Evolutionary conservation across 768 basidiomycete species (phyloP).

Genomic region (Boletus patriciae): DNA sequence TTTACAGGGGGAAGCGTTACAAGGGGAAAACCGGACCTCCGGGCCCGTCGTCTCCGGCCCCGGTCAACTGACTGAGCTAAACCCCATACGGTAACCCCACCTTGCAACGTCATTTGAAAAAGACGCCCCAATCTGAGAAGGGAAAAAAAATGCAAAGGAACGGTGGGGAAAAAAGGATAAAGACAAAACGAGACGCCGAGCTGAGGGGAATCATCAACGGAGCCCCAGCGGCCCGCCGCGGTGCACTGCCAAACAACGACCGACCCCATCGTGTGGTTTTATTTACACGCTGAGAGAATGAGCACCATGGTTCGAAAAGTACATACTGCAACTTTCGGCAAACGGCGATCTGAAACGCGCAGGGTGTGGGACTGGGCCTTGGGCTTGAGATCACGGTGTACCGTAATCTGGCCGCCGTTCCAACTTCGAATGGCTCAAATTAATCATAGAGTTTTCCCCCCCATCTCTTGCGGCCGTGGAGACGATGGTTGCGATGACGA

Average conservation of each 20-base stretch:
- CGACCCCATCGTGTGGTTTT: neutral
- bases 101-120: neutral
- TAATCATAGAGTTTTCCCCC: neutral
- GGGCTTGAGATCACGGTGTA: neutral
- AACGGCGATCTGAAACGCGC: conserved; percentile 14
- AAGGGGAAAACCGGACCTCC: neutral
- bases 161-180: neutral
- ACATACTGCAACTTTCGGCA: neutral
- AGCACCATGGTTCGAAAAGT: no score
- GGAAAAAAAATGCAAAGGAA: neutral
- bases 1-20: no score
- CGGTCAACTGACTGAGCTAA: neutral
- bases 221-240: neutral
- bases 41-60: neutral
- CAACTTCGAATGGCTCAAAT: neutral
- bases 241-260: neutral
- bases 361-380: neutral
- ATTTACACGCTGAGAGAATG: neutral
- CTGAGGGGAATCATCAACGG: neutral
- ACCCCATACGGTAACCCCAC: neutral
- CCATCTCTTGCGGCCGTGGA: conserved; percentile 6
- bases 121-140: neutral
- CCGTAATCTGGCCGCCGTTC: neutral
- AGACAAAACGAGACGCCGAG: neutral
- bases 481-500: conserved; percentile 29